Conservation (phyloP, 1,284 basidiomycete genomes). For the Athelia psychrophila region DNA sequence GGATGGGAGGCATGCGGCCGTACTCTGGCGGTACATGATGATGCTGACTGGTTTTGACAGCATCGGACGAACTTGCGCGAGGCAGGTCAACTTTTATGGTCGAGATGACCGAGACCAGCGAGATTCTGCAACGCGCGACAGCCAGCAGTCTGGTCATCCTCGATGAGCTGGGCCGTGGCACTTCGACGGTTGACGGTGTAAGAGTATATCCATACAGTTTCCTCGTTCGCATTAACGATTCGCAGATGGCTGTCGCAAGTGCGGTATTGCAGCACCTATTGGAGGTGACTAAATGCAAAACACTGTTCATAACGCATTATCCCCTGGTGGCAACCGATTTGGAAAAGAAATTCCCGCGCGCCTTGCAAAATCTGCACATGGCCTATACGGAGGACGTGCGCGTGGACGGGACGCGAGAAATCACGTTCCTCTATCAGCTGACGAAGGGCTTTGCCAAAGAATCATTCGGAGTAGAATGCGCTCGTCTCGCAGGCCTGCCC, state of each 20-base stretch:
- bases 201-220: slow-evolving; percentile 17
- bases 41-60: slow-evolving; percentile 33
- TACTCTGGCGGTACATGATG: slow-evolving; percentile 5
- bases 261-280: slow-evolving; percentile 79
- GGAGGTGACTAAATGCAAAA: slow-evolving; percentile 64
- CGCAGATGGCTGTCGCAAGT: slow-evolving; percentile 80
- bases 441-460: slow-evolving; percentile 69
- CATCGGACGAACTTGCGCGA: slow-evolving; percentile 81
- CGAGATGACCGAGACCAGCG: slow-evolving; percentile 91
- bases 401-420: slow-evolving; percentile 70
- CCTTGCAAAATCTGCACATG: slow-evolving; percentile 85
- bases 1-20: slow-evolving; percentile 68
- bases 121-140: slow-evolving; percentile 79
- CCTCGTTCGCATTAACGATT: not conserved
- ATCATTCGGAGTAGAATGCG: slow-evolving; percentile 63
- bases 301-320: slow-evolving; percentile 95
- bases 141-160: slow-evolving; percentile 78
- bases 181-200: slow-evolving; percentile 84
- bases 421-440: slow-evolving; percentile 84
- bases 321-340: slow-evolving; percentile 67
- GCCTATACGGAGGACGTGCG: slow-evolving; percentile 67
- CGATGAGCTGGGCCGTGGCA: slow-evolving; percentile 84
- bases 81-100: slow-evolving; percentile 95
- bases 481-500: slow-evolving; percentile 79
- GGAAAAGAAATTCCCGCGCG: slow-evolving; percentile 47